Evolutionary conservation across 169 alveolate species (phyloP).

Genomic region (Cryptosporidium baileyi): DNA sequence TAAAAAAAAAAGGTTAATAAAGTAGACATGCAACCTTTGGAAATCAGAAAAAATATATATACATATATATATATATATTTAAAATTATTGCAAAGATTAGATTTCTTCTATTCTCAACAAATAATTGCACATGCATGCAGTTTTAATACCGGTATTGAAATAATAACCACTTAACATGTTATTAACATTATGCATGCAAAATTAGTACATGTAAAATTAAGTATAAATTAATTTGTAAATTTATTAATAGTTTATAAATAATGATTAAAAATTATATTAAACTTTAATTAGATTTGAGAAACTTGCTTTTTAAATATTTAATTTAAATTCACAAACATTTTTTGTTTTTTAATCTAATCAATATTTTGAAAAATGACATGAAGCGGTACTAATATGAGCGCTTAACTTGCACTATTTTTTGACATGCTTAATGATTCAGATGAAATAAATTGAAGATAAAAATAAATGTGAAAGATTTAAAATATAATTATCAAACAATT

Average conservation of each 20-base stretch:
- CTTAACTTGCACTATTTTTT: slow-evolving; percentile 6
- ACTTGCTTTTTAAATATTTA: too few species aligned
- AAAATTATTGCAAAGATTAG: too few species aligned
- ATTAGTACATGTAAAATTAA: too few species aligned
- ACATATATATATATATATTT: too few species aligned
- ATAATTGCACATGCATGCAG: slow-evolving; percentile 5
- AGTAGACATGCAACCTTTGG: too few species aligned
- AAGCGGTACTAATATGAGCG: slow-evolving; percentile 8
- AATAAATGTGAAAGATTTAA: neutral
- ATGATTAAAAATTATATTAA: neutral
- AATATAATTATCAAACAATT: neutral
- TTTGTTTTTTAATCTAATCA: too few species aligned
- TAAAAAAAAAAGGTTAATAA: too few species aligned
- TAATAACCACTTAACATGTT: neutral
- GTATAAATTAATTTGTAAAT: neutral
- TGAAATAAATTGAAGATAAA: neutral
- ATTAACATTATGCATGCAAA: slow-evolving; percentile 1
- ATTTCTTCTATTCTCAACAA: too few species aligned
- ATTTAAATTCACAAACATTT: too few species aligned
- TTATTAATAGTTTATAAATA: neutral
- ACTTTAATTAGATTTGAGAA: too few species aligned
- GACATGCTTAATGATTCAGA: slow-evolving; percentile 40
- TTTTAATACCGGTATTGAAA: neutral
- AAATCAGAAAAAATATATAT: too few species aligned
- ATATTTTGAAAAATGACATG: neutral